Evolutionary conservation across 2,329 filamentous ascomycete genomes (phyloP).

Genomic region (Colletotrichum sp.): DNA sequence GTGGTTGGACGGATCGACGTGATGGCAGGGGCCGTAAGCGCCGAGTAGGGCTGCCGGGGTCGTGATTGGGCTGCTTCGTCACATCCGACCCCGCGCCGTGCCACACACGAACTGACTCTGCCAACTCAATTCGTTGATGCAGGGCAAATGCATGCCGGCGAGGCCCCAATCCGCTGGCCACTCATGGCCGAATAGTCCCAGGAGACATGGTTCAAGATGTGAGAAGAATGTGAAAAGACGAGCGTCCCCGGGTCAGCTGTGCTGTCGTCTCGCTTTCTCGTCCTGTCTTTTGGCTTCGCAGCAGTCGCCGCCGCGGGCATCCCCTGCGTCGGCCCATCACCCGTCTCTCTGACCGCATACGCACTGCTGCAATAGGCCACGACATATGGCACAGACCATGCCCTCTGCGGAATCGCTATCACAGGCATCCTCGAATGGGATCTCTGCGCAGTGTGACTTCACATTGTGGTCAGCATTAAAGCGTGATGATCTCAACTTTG

Average conservation of each 20-base stretch:
- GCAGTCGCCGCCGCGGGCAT: not conserved
- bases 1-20: slow-evolving; percentile 46
- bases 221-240: slow-evolving; percentile 16
- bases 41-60: slow-evolving; percentile 26
- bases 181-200: not conserved
- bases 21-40: slow-evolving; percentile 43
- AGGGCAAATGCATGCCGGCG: not conserved
- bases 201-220: not conserved
- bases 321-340: slow-evolving; percentile 11
- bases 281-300: not conserved
- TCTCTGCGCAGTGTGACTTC: slow-evolving; percentile 16
- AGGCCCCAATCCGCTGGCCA: not conserved
- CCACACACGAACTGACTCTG: slow-evolving; percentile 14
- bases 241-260: slow-evolving; percentile 4
- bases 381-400: not conserved
- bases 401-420: not conserved
- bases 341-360: slow-evolving; percentile 9
- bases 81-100: slow-evolving; percentile 23
- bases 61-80: slow-evolving; percentile 29
- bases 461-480: slow-evolving; percentile 13
- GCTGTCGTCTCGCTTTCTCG: not conserved
- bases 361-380: slow-evolving; percentile 14
- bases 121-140: slow-evolving; percentile 21
- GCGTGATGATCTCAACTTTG: slow-evolving; percentile 10
- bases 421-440: slow-evolving; percentile 17